These are phyloP conservation scores for Trypanosoma caninum DNA, from an alignment of 208 protist genomes.

Conservation along the genomic window DNA sequence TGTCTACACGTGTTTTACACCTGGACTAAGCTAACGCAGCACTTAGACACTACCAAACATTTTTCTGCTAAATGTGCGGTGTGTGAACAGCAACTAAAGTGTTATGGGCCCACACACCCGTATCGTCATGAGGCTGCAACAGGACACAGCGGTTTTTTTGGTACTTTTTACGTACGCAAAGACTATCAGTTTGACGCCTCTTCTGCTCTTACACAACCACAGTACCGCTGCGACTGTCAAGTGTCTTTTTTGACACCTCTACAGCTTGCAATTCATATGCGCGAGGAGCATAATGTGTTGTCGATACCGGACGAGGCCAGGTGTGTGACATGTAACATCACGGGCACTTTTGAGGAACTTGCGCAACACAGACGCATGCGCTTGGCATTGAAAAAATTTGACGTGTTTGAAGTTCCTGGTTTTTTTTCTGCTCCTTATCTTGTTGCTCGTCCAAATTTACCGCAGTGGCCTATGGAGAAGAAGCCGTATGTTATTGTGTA, in stretches of 20 bases:
- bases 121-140: constrained; percentile 46
- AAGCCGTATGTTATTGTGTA: constrained; percentile 50
- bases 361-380: constrained; percentile 28
- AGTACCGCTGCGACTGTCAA: constrained; percentile 71
- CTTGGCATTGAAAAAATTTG: not conserved
- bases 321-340: constrained; percentile 42
- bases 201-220: constrained; percentile 30
- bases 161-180: constrained; percentile 48
- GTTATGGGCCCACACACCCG: constrained; percentile 51
- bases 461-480: constrained; percentile 10
- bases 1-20: constrained; percentile 53
- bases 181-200: constrained; percentile 55
- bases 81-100: constrained; percentile 51
- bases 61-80: constrained; percentile 49
- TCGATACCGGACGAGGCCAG: constrained; percentile 32
- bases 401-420: constrained; percentile 25
- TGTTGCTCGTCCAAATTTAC: constrained; percentile 12
- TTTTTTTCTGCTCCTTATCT: constrained; percentile 23
- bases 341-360: constrained; percentile 35
- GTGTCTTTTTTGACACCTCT: constrained; percentile 48
- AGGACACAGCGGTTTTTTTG: constrained; percentile 56
- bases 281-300: constrained; percentile 36
- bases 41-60: constrained; percentile 55
- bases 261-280: constrained; percentile 59
- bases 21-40: constrained; percentile 67